phyloP scores from a whole-genome alignment of 805 yeast genomes.

The Alloascoidea africana region DNA sequence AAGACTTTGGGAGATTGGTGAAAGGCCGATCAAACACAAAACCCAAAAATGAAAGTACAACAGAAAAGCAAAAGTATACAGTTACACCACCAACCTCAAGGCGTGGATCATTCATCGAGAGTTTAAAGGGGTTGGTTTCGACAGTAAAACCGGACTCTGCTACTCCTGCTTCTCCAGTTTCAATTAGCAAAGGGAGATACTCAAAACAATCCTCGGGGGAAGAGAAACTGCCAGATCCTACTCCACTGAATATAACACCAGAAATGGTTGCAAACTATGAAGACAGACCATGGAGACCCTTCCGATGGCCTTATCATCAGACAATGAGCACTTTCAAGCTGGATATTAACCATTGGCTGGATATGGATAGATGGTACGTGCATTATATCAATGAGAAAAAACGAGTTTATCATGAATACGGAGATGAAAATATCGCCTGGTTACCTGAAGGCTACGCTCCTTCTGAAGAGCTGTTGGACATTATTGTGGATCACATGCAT shows the following conservation, averaged over 20 bases:
- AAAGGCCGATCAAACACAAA: background rate
- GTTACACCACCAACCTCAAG: background rate
- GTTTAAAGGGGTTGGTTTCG: no score
- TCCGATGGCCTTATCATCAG: conserved; percentile 70
- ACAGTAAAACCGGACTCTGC: background rate
- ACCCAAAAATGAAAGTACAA: background rate
- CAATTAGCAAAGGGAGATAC: no score
- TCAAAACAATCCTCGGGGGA: background rate
- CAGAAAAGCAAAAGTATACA: background rate
- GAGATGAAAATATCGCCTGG: conserved; percentile 48
- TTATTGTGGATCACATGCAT: conserved; percentile 42
- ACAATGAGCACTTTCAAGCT: conserved; percentile 62
- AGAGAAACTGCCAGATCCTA: background rate
- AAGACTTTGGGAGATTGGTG: background rate
- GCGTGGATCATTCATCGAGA: background rate
- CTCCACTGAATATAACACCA: conserved; percentile 28
- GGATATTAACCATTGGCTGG: conserved; percentile 66
- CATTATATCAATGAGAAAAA: conserved; percentile 50
- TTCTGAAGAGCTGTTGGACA: conserved; percentile 42
- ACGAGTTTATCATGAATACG: conserved; percentile 40
- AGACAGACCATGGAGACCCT: conserved; percentile 72
- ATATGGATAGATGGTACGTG: conserved; percentile 63
- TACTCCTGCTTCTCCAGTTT: background rate
- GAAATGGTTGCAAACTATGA: conserved; percentile 51
- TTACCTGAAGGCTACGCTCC: conserved; percentile 51